Base-by-base conservation (phyloP, 1,284 basidiomycete genomes). In the Bjerkandera adusta region DNA sequence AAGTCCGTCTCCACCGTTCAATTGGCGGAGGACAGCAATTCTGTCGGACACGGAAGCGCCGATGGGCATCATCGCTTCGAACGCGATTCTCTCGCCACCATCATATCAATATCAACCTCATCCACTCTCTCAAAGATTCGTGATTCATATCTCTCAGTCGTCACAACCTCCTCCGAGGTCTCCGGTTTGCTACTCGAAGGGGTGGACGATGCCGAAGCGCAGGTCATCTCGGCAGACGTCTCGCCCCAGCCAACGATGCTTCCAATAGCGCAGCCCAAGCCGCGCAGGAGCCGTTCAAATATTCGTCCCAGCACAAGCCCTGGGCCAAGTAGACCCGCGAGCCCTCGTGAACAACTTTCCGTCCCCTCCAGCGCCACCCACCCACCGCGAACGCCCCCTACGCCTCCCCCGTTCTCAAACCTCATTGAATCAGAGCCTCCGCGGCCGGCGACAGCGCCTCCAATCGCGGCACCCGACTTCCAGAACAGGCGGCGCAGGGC, bases 401-500 rank as follows among this genome's bases (percentile, higher is more conserved):
- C 60, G 30, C 58, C 57, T 6, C 55, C 57, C 20, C 53, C 55
- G 5, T 51, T 55, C 45, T 43, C 50, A 22, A 45, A 49, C 43
- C 32, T 51, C 21, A 24, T 52, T 32, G 10, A 33, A 10, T 48
- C 37, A n/a, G 12, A 40, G 15, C 29, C 36, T 29, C 36, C 12
- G 37, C 41, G 16, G 21, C 37, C 36, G 43, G 34, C 38, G 45
- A 42, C 34, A 29, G 38, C 10, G 39, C 41, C 27, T 15, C 43
- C 24, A 32, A 40, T 40, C 37, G 48, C 36, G 10, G 21, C 45
- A 7, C 35, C 48, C 40, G 50, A 62, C 25, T 73, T 75, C 60
- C 69, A 67, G 36, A 63, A 74, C 48, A 79, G 88, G 36, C 72
- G 89, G 41, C 71, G 79, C 26, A 72, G 82, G 42, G 88, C 86